A percentile compares a stretch with the other conserved stretches of the same genome.
Evolutionary conservation across 1,139 yeast genomes (phyloP).

Genomic region (Lodderomyces metapsilosis): DNA sequence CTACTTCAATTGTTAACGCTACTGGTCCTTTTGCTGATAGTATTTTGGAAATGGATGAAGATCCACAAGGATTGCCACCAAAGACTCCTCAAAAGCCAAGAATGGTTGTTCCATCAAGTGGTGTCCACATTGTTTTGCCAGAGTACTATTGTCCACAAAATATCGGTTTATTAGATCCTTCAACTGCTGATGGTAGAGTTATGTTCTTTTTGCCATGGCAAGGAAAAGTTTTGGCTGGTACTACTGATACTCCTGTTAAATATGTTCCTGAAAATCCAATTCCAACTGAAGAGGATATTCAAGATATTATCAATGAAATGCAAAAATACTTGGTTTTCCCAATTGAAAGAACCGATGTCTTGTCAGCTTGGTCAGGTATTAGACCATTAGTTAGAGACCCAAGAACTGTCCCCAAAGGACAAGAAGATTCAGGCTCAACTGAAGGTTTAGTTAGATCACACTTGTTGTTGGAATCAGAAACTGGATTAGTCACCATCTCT

Average conservation of each 20-base stretch:
- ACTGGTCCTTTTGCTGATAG: constrained; percentile 93
- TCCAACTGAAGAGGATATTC: constrained; percentile 87
- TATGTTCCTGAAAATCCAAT: constrained; percentile 80
- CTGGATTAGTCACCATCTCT: constrained; percentile 81
- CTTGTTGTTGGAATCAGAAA: constrained; percentile 63
- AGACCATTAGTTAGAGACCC: constrained; percentile 95
- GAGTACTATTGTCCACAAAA: constrained; percentile 88
- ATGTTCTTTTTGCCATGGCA: constrained; percentile 98
- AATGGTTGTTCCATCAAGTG: constrained; percentile 93
- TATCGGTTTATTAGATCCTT: constrained; percentile 88
- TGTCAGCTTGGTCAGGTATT: constrained; percentile 96
- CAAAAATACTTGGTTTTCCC: constrained; percentile 89
- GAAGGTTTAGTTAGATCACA: constrained; percentile 92
- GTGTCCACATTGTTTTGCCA: constrained; percentile 90
- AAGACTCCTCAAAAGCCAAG: constrained; percentile 48
- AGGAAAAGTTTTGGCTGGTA: constrained; percentile 94
- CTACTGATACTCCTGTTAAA: constrained; percentile 82
- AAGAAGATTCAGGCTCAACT: constrained; percentile 49
- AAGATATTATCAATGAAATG: constrained; percentile 82
- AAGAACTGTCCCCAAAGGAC: constrained; percentile 49
- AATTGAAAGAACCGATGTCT: constrained; percentile 84
- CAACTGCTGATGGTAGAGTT: constrained; percentile 93
- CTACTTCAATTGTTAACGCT: constrained; percentile 83
- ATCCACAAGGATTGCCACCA: constrained; percentile 65
- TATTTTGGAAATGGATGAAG: constrained; percentile 82